Base-by-base conservation (phyloP, 2,329 filamentous ascomycete species). In the Fusarium sp. region DNA sequence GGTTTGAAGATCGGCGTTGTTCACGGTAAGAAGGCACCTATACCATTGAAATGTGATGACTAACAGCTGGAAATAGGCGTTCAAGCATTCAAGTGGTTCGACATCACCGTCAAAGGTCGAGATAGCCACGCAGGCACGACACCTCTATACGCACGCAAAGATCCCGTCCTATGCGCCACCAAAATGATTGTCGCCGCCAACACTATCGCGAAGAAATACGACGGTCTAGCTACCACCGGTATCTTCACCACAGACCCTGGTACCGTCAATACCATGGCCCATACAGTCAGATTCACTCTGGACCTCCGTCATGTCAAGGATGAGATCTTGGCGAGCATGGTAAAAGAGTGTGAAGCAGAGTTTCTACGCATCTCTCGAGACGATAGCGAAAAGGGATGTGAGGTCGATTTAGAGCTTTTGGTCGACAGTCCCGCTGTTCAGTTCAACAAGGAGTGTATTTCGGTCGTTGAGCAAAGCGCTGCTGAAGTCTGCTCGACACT, bases 11-110 rank as follows among this genome's bases (percentile, higher is more conserved):
- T 61, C 3, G 57, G 57, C 7, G 54, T 61, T 16, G 57, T 61
- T 0, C 53, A 61, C 13, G 57, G 57, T 50, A 24, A 24, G 16
- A 1, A 21, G 1, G 0, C 0, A 0, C 8, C 1, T 15, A 2
- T 3, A 3, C 8, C 4, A 2, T 0, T 6, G 0, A 8, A 6
- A 16, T 5, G 3, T 1, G 3, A 4, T 8, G 1, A 15, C n/a
- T 59, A 2, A 61, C 5, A 0, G 1, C 5, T 1, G 3, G 3
- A 20, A 2, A n/a, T 3, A 63, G 59, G 59, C 3, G 57, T 63
- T 0, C 57, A 63, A 8, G 59, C 59, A 1, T 63, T 63, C 18
- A 63, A 63, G 2, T 63, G 59, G 59, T 63, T 63, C 24, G 41
- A 31, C 4, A 56, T 63, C 18, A 63, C 28, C 0, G 47, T 63